Evolutionary conservation across 1,139 yeast genomes (phyloP).

Genomic region (Debaryomycetaceae sp.): DNA sequence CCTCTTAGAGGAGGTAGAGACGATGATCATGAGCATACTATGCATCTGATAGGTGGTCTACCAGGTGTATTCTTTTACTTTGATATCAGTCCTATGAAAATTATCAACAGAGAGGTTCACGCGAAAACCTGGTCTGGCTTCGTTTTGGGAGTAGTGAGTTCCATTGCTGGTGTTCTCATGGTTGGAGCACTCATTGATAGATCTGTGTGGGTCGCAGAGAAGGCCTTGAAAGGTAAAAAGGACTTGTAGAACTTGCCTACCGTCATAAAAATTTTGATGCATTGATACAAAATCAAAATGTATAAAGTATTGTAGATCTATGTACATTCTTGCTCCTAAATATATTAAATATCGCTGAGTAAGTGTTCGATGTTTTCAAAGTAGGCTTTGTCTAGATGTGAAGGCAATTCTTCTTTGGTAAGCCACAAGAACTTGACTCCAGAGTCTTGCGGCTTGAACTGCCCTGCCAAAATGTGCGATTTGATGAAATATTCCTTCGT

Average conservation of each 20-base stretch:
- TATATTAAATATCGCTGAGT: slow-evolving; percentile 40
- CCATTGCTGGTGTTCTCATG: slow-evolving; percentile 90
- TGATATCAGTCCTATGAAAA: slow-evolving; percentile 91
- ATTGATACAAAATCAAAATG: neutral
- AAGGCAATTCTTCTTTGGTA: slow-evolving; percentile 71
- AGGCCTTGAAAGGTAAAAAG: slow-evolving; percentile 73
- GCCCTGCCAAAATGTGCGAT: slow-evolving; percentile 89
- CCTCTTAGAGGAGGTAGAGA: slow-evolving; percentile 85
- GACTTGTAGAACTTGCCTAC: slow-evolving; percentile 21
- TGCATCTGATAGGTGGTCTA: slow-evolving; percentile 81
- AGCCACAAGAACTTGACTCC: slow-evolving; percentile 66
- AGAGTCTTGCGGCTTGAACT: slow-evolving; percentile 50
- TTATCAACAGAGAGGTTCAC: slow-evolving; percentile 78
- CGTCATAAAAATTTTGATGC: neutral
- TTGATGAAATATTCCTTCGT: slow-evolving; percentile 69
- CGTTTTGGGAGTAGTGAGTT: slow-evolving; percentile 78
- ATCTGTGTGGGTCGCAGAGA: slow-evolving; percentile 86
- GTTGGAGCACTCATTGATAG: slow-evolving; percentile 88
- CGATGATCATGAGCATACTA: slow-evolving; percentile 82
- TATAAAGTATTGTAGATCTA: slow-evolving; percentile 5
- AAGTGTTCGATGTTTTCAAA: slow-evolving; percentile 52
- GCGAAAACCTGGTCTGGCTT: slow-evolving; percentile 84
- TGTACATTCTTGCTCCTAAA: slow-evolving; percentile 9
- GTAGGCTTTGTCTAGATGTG: slow-evolving; percentile 52
- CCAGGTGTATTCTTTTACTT: slow-evolving; percentile 88